Base-by-base conservation (phyloP, 345 rosid genomes). In the Rubroshorea leprosula region DNA sequence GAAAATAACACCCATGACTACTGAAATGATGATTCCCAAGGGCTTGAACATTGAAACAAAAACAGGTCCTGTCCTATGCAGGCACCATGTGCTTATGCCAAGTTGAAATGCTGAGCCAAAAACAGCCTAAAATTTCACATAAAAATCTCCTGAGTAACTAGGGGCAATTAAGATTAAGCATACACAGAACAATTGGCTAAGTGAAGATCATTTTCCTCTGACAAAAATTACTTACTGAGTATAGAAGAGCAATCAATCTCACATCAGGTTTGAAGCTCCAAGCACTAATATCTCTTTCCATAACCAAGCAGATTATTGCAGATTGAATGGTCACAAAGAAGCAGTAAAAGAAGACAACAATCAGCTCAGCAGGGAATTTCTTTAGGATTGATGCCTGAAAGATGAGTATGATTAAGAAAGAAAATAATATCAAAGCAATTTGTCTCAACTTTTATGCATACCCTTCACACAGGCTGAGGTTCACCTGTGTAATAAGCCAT, bases 21-120 rank as follows among this genome's bases (percentile, higher is more conserved):
- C 83, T 48, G 92, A 76, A 69, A 82, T 68, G 29, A 77, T 24
- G 29, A 82, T 65, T 3, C 88, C 88, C 68, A 85, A 39, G 51
- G 92, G 86, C 77, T 85, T 85, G 76, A 82, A 82, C 88, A 80
- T 74, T 11, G 84, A 22, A 59, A 85, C 86, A 63, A 85, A 82
- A 63, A 82, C 84, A 18, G 86, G 88, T 38, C 88, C 84, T 0
- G 88, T 78, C 67, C 69, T 66, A 54, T 45, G 80, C 68, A 84
- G 57, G 76, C 87, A 84, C 85, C 84, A 84, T 58, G 90, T 62
- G 47, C 68, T 24, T 51, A 84, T 22, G 9, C 84, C 81, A 21
- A 84, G 73, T 81, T 81, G 86, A 67, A 84, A 77, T n/a, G 81
- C 79, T 27, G 77, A 79, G 50, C 81, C 84, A 58, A 79, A 76